Conservation (phyloP, 768 basidiomycete genomes). For the Amanita inopinata region DNA sequence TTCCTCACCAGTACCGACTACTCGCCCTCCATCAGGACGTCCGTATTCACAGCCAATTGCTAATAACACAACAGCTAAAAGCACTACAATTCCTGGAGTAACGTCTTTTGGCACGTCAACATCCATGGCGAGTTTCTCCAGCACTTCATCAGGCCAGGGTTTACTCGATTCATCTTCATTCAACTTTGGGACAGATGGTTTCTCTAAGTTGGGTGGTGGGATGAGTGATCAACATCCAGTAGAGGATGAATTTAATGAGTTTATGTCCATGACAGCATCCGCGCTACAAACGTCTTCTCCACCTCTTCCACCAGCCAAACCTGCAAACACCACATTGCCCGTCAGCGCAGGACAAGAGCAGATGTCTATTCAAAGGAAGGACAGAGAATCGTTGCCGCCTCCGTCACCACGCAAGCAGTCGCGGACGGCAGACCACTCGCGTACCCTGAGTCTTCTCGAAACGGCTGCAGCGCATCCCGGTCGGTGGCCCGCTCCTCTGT, state of each 20-base stretch:
- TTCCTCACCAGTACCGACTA: constrained; percentile 10
- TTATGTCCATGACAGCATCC: constrained; percentile 22
- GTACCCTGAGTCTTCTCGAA: constrained; percentile 49
- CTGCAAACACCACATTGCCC: constrained; percentile 7
- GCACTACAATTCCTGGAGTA: neutral
- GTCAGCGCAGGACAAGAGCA: neutral
- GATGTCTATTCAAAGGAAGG: neutral
- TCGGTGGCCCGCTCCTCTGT: constrained; percentile 39
- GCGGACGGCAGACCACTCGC: constrained; percentile 38
- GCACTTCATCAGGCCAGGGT: constrained; percentile 11
- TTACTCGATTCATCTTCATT: neutral
- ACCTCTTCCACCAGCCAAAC: constrained; percentile 26
- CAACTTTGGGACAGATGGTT: neutral
- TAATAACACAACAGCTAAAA: neutral
- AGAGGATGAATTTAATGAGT: constrained; percentile 33
- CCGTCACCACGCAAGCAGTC: constrained; percentile 20
- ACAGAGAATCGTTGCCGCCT: constrained; percentile 10
- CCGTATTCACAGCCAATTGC: neutral
- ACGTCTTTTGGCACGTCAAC: constrained; percentile 13
- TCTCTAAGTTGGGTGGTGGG: neutral
- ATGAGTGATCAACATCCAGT: neutral
- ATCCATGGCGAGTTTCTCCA: constrained; percentile 17
- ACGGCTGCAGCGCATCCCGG: constrained; percentile 40
- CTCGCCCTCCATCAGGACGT: constrained; percentile 1
- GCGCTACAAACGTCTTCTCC: constrained; percentile 33